Evolutionary conservation across 2,329 filamentous ascomycete genomes (phyloP).

Genomic region (Calonectria honghensis): DNA sequence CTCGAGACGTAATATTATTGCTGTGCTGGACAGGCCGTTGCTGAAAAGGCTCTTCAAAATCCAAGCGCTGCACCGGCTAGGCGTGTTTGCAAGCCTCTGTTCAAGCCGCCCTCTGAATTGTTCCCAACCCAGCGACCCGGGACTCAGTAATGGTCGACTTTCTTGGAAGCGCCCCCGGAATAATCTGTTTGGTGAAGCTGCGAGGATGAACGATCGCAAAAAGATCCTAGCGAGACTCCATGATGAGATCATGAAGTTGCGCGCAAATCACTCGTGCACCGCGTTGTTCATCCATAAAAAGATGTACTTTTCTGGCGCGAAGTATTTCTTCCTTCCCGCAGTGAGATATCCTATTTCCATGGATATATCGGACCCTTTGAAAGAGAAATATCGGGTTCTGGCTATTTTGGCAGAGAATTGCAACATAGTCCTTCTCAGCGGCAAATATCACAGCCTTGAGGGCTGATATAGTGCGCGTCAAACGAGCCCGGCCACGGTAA

Average conservation of each 20-base stretch:
- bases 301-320: not conserved
- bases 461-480: not conserved
- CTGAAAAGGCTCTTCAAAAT: too few relatives aligned
- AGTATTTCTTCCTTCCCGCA: not conserved
- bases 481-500: too few relatives aligned
- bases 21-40: too few relatives aligned
- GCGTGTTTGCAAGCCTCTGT: not conserved
- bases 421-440: not conserved
- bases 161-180: too few relatives aligned
- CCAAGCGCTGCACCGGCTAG: too few relatives aligned
- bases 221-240: too few relatives aligned
- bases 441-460: not conserved
- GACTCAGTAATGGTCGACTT: too few relatives aligned
- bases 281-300: not conserved
- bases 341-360: not conserved
- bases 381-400: not conserved
- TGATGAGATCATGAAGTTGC: not conserved
- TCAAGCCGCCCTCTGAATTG: not conserved
- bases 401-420: not conserved
- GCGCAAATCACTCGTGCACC: not conserved
- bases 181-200: not conserved
- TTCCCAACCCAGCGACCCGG: not conserved
- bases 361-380: not conserved
- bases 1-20: not conserved
- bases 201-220: not conserved